A percentile compares a stretch with the other conserved stretches of the same genome.
These are phyloP conservation scores for Blastocystis sp. DNA, from an alignment of 352 stramenopile genomes.

Conservation along the genomic window DNA sequence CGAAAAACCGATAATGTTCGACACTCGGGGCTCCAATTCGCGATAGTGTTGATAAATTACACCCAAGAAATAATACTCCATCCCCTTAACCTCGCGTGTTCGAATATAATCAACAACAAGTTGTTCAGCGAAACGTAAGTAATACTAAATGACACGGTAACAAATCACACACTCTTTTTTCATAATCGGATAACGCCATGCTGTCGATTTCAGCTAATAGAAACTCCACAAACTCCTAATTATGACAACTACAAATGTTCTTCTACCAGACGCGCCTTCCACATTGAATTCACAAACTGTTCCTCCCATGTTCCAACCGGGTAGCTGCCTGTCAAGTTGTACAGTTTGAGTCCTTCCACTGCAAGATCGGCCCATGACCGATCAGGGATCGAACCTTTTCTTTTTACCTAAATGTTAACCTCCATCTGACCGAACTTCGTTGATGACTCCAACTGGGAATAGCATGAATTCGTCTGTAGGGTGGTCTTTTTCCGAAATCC, in stretches of 20 bases:
- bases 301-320: slow-evolving; percentile 24
- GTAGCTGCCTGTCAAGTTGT: not conserved
- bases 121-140: slow-evolving; percentile 7
- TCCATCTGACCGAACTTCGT: not conserved
- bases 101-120: not conserved
- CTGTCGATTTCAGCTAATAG: not conserved
- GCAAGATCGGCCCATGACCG: not conserved
- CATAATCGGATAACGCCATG: slow-evolving; percentile 1
- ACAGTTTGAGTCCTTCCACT: not conserved
- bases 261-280: not conserved
- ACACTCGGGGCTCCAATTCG: not conserved
- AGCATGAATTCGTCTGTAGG: slow-evolving; percentile 16
- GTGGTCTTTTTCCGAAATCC: slow-evolving; percentile 16
- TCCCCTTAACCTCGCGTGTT: not conserved
- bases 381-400: not conserved
- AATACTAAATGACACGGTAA: not conserved
- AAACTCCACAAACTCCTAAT: slow-evolving; percentile 25
- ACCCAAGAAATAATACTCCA: slow-evolving; percentile 1
- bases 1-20: not conserved
- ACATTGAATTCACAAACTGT: not conserved
- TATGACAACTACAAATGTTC: not conserved
- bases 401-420: not conserved
- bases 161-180: not conserved
- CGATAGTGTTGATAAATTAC: slow-evolving; percentile 49
- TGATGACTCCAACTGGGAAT: not conserved